A percentile compares a stretch with the other conserved stretches of the same genome.
Conservation (phyloP, 805 yeast species). For the Yamadazyma takamatsuzukensis region DNA sequence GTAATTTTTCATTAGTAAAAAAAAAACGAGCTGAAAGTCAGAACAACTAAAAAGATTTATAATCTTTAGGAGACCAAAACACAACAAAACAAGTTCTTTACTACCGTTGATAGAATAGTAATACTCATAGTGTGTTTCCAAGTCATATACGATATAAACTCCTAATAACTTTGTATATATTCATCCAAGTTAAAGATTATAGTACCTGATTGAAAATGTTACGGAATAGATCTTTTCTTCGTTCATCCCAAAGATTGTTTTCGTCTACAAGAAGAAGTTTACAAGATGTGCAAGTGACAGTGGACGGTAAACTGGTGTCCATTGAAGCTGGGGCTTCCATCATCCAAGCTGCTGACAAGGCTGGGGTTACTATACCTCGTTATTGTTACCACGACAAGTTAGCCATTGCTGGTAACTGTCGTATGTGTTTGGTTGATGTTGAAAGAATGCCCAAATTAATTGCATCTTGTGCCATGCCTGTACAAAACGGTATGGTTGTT, state of each 20-base stretch:
- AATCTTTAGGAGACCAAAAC: too few species aligned
- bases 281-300: slow-evolving; percentile 55
- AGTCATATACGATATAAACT: too few species aligned
- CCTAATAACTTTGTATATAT: too few species aligned
- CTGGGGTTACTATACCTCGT: slow-evolving; percentile 83
- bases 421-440: slow-evolving; percentile 89
- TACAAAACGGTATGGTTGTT: slow-evolving; percentile 85
- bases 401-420: slow-evolving; percentile 88
- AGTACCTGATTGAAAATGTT: too few species aligned
- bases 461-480: slow-evolving; percentile 91
- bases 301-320: slow-evolving; percentile 71
- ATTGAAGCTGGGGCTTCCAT: slow-evolving; percentile 86
- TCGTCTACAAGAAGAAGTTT: slow-evolving; percentile 17
- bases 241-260: slow-evolving; percentile 21
- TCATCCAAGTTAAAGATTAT: too few species aligned
- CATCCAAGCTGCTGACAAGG: slow-evolving; percentile 88
- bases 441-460: slow-evolving; percentile 87
- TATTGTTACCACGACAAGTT: slow-evolving; percentile 90
- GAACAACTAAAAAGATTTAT: too few species aligned
- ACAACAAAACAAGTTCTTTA: too few species aligned
- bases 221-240: too few species aligned
- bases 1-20: slow-evolving; percentile 20
- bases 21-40: too few species aligned
- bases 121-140: too few species aligned
- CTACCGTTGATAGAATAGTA: too few species aligned